Conservation (phyloP, 148 eudicot species). For the Euryodendron excelsum region DNA sequence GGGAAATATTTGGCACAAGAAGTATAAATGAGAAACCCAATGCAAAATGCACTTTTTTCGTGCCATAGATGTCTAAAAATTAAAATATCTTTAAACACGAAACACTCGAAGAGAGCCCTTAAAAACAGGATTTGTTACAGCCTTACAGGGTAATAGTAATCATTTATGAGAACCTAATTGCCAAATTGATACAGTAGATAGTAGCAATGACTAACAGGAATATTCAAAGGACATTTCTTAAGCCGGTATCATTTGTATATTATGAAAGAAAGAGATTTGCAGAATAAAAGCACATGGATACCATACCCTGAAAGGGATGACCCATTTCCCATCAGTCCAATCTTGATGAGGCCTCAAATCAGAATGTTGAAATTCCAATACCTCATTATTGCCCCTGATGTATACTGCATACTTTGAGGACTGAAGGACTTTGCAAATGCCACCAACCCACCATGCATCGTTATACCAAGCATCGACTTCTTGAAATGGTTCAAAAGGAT, state of each 20-base stretch:
- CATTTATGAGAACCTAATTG: neutral
- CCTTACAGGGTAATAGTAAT: neutral
- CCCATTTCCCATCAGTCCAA: constrained; percentile 40
- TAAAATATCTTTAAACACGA: neutral
- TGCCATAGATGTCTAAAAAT: neutral
- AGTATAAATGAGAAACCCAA: no score
- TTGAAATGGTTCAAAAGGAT: constrained; percentile 28
- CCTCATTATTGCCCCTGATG: constrained; percentile 24
- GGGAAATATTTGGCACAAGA: no score
- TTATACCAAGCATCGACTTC: constrained; percentile 50
- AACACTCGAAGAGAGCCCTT: neutral
- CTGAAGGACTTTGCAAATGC: constrained; percentile 20
- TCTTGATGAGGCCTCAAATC: constrained; percentile 44
- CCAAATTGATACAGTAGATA: neutral
- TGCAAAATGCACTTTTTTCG: no score
- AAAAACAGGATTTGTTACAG: no score
- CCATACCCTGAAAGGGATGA: constrained; percentile 16
- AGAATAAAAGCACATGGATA: neutral
- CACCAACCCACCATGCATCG: constrained; percentile 43
- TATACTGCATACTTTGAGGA: constrained; percentile 35
- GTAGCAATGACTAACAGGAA: neutral
- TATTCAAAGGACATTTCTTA: neutral
- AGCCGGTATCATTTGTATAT: no score
- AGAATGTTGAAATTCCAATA: constrained; percentile 39
- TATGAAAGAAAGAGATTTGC: no score